Percentiles rank a stretch among this genome's conserved stretches.
Conservation (phyloP, 176 grass and related monocot genomes). For the Elymus sibiricus region DNA sequence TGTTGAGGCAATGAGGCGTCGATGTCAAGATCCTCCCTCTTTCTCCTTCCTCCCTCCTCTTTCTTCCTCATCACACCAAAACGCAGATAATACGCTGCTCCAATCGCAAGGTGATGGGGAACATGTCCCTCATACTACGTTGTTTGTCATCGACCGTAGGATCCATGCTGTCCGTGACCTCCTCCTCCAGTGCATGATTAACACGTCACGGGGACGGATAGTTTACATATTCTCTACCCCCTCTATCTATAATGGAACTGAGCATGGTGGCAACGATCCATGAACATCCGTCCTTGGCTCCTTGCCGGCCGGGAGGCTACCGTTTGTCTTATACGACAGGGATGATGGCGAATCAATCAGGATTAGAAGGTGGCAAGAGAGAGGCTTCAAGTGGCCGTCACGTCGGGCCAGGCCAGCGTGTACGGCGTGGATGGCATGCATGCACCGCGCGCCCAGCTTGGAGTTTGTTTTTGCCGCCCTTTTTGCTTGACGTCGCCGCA, state of each 20-base stretch:
- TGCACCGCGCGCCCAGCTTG: not conserved
- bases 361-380: not conserved
- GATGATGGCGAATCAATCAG: not conserved
- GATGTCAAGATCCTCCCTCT: too few species aligned
- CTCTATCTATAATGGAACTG: not conserved
- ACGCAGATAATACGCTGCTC: too few species aligned
- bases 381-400: not conserved
- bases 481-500: constrained; percentile 1
- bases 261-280: not conserved
- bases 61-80: too few species aligned
- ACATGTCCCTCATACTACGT: not conserved
- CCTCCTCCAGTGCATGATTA: constrained; percentile 4
- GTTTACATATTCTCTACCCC: not conserved
- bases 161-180: not conserved
- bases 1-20: not conserved
- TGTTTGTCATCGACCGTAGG: not conserved
- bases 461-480: not conserved
- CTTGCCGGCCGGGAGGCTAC: not conserved
- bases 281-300: not conserved
- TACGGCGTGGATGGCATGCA: not conserved
- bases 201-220: constrained; percentile 11
- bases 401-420: not conserved
- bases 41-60: too few species aligned
- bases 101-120: too few species aligned
- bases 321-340: not conserved